These are phyloP conservation scores for Phaseolus coccineus DNA, from an alignment of 331 rosid genomes.

Conservation along the genomic window DNA sequence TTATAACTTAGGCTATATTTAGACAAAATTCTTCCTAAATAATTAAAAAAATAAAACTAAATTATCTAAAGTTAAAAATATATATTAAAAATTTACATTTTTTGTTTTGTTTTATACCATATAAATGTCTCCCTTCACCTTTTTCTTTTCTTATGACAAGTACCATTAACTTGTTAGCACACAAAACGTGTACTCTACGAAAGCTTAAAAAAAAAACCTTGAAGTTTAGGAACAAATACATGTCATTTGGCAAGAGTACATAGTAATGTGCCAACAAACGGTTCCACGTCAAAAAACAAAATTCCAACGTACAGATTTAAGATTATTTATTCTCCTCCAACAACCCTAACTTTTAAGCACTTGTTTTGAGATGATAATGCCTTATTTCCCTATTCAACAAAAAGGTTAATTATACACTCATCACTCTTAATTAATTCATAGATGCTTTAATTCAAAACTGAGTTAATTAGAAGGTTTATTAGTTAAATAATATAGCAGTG, in stretches of 20 bases:
- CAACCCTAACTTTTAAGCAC: background rate
- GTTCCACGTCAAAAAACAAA: constrained; percentile 29
- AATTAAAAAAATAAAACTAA: too few relatives aligned
- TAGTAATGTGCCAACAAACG: constrained; percentile 9
- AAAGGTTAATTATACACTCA: background rate
- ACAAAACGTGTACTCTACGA: constrained; percentile 40
- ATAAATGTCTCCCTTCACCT: background rate
- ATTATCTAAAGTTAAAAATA: too few relatives aligned
- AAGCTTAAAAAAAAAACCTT: constrained; percentile 11
- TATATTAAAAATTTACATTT: too few relatives aligned
- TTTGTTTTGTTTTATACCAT: background rate
- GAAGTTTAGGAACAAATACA: constrained; percentile 41
- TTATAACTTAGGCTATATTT: background rate
- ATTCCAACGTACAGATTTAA: constrained; percentile 8
- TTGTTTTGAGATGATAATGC: background rate
- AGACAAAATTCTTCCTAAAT: too few relatives aligned
- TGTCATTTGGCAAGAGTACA: constrained; percentile 30
- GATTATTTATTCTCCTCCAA: constrained; percentile 1
- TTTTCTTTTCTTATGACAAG: background rate
- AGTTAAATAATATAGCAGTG: background rate
- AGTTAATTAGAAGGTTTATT: constrained; percentile 24
- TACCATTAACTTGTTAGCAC: background rate
- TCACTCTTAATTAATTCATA: background rate
- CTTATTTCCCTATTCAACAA: background rate
- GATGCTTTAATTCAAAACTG: background rate